phyloP scores from a whole-genome alignment of 805 yeast genomes.

The Lipomyces yamanashiensis region DNA sequence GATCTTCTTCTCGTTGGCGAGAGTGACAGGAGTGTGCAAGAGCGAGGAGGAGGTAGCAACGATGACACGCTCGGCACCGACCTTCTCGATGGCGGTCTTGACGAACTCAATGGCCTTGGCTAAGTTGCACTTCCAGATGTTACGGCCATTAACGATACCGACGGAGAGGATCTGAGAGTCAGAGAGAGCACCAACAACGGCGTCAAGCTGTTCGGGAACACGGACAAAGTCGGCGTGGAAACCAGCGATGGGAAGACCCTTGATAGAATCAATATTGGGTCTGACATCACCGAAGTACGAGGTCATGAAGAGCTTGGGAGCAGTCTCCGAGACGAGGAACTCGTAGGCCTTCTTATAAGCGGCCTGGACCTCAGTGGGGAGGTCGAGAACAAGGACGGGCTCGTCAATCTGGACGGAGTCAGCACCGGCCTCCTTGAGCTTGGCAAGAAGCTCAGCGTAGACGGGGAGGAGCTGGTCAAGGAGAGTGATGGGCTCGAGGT shows the following conservation, averaged over 20 bases:
- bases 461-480: slow-evolving; percentile 90
- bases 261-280: slow-evolving; percentile 90
- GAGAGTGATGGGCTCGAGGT: slow-evolving; percentile 88
- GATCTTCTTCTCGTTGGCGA: slow-evolving; percentile 87
- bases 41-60: slow-evolving; percentile 96
- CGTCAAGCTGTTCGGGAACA: slow-evolving; percentile 93
- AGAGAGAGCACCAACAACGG: slow-evolving; percentile 67
- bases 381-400: slow-evolving; percentile 93
- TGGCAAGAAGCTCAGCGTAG: slow-evolving; percentile 83
- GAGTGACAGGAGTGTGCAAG: slow-evolving; percentile 98
- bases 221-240: slow-evolving; percentile 96
- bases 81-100: slow-evolving; percentile 77
- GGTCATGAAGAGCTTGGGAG: slow-evolving; percentile 82
- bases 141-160: slow-evolving; percentile 98
- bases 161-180: slow-evolving; percentile 83
- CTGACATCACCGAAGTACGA: slow-evolving; percentile 98
- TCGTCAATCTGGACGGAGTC: slow-evolving; percentile 94
- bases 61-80: slow-evolving; percentile 84
- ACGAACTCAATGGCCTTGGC: slow-evolving; percentile 82
- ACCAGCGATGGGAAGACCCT: slow-evolving; percentile 90
- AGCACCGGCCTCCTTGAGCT: slow-evolving; percentile 95
- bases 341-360: slow-evolving; percentile 90
- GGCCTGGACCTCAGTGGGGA: slow-evolving; percentile 79
- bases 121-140: slow-evolving; percentile 98
- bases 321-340: slow-evolving; percentile 65